Evolutionary conservation across 2,329 filamentous ascomycete species (phyloP).

Genomic region (Diatrype stigma): DNA sequence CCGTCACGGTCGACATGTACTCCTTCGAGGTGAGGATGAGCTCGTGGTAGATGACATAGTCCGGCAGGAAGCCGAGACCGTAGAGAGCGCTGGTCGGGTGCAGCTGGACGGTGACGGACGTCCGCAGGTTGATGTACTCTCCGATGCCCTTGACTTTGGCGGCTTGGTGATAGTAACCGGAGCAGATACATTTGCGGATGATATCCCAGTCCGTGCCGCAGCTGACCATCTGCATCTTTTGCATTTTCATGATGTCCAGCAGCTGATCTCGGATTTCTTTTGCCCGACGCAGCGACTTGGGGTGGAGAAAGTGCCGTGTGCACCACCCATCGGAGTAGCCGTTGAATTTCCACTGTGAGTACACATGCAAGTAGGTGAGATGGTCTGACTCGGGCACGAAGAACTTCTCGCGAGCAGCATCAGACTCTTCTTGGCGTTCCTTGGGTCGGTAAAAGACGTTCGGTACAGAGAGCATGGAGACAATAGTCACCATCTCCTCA

Average conservation of each 20-base stretch:
- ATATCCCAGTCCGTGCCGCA: slow-evolving; percentile 97
- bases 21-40: slow-evolving; percentile 94
- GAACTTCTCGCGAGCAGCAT: slow-evolving; percentile 93
- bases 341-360: slow-evolving; percentile 91
- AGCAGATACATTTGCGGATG: slow-evolving; percentile 93
- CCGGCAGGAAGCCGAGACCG: slow-evolving; percentile 86
- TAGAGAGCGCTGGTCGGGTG: slow-evolving; percentile 94
- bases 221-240: slow-evolving; percentile 81
- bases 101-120: slow-evolving; percentile 87
- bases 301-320: slow-evolving; percentile 85
- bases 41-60: slow-evolving; percentile 98
- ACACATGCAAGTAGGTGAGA: slow-evolving; percentile 91
- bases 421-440: slow-evolving; percentile 93
- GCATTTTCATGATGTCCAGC: slow-evolving; percentile 87
- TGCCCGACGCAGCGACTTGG: slow-evolving; percentile 86
- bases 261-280: slow-evolving; percentile 95
- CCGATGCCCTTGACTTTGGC: slow-evolving; percentile 94
- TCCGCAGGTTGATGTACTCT: slow-evolving; percentile 95
- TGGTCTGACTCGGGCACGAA: slow-evolving; percentile 98
- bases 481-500: slow-evolving; percentile 97
- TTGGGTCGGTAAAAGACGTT: slow-evolving; percentile 96
- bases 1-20: slow-evolving; percentile 96
- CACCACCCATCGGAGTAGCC: slow-evolving; percentile 90
- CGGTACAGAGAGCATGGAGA: slow-evolving; percentile 95
- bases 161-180: slow-evolving; percentile 96